Evolutionary conservation across 345 rosid species (phyloP).

Genomic region (Cochlearia excelsa): DNA sequence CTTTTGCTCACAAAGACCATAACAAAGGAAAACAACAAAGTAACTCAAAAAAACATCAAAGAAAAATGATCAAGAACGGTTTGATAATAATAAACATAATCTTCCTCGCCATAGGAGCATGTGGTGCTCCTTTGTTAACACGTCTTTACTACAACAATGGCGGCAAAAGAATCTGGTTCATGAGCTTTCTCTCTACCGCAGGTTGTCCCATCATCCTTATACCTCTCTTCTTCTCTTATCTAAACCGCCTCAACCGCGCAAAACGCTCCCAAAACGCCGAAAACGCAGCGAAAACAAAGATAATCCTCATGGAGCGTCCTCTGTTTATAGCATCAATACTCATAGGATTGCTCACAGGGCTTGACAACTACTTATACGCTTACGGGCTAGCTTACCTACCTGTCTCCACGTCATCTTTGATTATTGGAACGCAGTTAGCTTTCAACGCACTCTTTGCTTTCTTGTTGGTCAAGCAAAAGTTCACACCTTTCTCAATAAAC

Average conservation of each 20-base stretch:
- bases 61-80: constrained; percentile 22
- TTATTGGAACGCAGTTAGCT: constrained; percentile 56
- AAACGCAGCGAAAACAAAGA: constrained; percentile 8
- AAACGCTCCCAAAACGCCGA: constrained; percentile 10
- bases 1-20: too few relatives aligned
- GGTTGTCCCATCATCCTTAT: constrained; percentile 51
- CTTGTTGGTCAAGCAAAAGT: constrained; percentile 66
- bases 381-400: constrained; percentile 68
- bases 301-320: constrained; percentile 42
- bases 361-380: constrained; percentile 62
- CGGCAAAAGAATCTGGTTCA: constrained; percentile 63
- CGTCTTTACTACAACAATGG: constrained; percentile 75
- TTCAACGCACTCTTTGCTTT: constrained; percentile 67
- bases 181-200: constrained; percentile 58
- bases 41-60: neutral
- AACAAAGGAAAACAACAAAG: neutral
- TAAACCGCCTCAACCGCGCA: constrained; percentile 22
- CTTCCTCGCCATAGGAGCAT: constrained; percentile 50
- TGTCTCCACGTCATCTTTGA: constrained; percentile 60
- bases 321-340: constrained; percentile 42
- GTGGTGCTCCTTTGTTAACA: constrained; percentile 64
- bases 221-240: constrained; percentile 42
- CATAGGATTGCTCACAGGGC: constrained; percentile 53
- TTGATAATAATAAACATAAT: constrained; percentile 39
- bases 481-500: constrained; percentile 57